Conservation (phyloP, 2,329 filamentous ascomycete species). For the Hymenoscyphus repandus region DNA sequence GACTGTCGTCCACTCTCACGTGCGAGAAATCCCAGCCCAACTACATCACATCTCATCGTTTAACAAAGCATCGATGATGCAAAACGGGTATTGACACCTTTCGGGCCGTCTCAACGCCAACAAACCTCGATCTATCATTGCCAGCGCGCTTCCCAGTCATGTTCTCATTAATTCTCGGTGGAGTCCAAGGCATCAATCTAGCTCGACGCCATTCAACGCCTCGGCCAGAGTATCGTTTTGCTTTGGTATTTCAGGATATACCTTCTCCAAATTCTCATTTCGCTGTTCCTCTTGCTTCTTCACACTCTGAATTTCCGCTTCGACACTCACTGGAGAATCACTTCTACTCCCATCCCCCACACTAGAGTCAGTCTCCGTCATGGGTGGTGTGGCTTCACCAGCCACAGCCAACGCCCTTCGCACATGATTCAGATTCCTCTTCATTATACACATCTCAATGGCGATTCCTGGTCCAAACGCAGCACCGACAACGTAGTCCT, state of each 20-base stretch:
- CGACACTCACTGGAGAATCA: slow-evolving; percentile 16
- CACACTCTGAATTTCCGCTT: slow-evolving; percentile 13
- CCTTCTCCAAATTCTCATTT: slow-evolving; percentile 17
- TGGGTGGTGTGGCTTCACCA: slow-evolving; percentile 29
- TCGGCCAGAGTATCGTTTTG: slow-evolving; percentile 25
- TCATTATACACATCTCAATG: slow-evolving; percentile 64
- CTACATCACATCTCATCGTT: too few species aligned
- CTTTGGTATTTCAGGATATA: slow-evolving; percentile 15
- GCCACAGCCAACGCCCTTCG: slow-evolving; percentile 14
- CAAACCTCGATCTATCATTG: too few species aligned
- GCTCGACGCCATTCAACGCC: slow-evolving; percentile 28
- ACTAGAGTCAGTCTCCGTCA: slow-evolving; percentile 23
- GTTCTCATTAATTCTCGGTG: too few species aligned
- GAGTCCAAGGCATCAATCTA: slow-evolving; percentile 25
- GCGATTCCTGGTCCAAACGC: slow-evolving; percentile 67
- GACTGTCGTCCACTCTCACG: too few species aligned
- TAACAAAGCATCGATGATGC: too few species aligned
- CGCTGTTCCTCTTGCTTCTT: slow-evolving; percentile 17
- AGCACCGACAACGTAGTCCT: slow-evolving; percentile 59
- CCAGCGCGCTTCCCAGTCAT: too few species aligned
- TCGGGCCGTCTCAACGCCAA: too few species aligned
- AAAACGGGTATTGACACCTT: too few species aligned
- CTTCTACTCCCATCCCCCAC: slow-evolving; percentile 25
- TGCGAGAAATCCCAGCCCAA: too few species aligned
- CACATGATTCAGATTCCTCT: slow-evolving; percentile 31